These are phyloP conservation scores for Prunus fruticosa DNA, from an alignment of 306 rosid genomes.

Conservation along the genomic window DNA sequence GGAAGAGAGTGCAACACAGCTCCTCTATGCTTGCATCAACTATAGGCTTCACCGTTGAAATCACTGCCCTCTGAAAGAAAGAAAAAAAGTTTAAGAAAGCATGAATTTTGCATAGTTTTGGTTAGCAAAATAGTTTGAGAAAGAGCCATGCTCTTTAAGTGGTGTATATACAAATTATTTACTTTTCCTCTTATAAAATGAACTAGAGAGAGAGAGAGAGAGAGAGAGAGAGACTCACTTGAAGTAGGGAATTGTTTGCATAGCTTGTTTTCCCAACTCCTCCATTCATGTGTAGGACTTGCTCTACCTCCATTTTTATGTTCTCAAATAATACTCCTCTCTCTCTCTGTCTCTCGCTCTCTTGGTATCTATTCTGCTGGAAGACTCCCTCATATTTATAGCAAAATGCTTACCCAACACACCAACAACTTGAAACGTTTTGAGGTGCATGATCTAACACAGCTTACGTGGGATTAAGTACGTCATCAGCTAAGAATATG, in stretches of 20 bases:
- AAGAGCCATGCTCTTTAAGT: no score
- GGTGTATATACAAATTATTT: no score
- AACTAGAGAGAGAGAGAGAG: neutral
- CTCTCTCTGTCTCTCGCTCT: neutral
- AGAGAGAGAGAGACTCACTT: neutral
- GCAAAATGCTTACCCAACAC: neutral
- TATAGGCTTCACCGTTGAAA: slow-evolving; percentile 3
- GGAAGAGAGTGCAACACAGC: neutral
- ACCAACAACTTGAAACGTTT: no score
- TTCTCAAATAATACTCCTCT: neutral
- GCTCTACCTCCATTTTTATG: slow-evolving; percentile 8
- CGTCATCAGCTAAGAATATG: no score
- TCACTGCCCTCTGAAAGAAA: neutral
- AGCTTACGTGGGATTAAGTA: no score
- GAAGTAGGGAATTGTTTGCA: slow-evolving; percentile 17
- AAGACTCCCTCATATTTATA: neutral
- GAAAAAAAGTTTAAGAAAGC: neutral
- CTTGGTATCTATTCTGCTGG: neutral
- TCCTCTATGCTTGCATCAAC: slow-evolving; percentile 21
- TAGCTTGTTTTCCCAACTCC: slow-evolving; percentile 18
- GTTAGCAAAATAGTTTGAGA: neutral
- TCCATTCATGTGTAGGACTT: slow-evolving; percentile 16
- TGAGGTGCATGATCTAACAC: no score
- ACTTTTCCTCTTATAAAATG: no score
- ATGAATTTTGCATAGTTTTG: no score